A percentile compares a stretch with the other conserved stretches of the same genome.
Conservation (phyloP, 208 protist genomes). For the Wallacemonas sp. region DNA sequence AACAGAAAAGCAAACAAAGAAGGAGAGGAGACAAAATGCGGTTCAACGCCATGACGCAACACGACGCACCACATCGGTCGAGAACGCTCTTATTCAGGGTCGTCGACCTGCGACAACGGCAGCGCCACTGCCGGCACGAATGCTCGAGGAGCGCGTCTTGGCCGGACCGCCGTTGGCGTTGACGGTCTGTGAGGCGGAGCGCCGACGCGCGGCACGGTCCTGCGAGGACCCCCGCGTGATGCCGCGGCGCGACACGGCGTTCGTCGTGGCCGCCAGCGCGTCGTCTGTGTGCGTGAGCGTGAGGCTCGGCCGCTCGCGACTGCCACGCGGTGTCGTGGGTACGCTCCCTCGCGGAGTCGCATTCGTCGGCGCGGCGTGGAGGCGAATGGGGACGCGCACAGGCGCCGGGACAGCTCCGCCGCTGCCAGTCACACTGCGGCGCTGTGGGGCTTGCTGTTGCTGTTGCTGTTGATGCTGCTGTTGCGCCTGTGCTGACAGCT, state of each 20-base stretch:
- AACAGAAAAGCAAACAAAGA: constrained; percentile 10
- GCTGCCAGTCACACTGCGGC: background rate
- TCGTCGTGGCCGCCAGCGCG: background rate
- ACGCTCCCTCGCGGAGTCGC: background rate
- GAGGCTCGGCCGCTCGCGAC: background rate
- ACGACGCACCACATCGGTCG: no score
- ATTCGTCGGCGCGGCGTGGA: no score
- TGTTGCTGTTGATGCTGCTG: background rate
- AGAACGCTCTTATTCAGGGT: no score
- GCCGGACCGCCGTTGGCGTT: background rate
- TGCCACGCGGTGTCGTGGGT: constrained; percentile 3
- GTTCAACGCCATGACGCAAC: no score
- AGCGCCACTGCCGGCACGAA: background rate
- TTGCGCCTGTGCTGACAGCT: background rate
- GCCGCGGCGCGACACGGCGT: background rate
- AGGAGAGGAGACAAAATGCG: background rate
- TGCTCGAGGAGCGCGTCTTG: background rate
- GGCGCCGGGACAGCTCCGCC: background rate
- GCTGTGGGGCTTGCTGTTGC: background rate
- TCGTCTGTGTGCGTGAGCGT: background rate
- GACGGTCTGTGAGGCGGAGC: constrained; percentile 5
- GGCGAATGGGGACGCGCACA: constrained; percentile 6
- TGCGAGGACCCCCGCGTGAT: constrained; percentile 2
- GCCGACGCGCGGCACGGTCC: constrained; percentile 3
- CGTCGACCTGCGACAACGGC: background rate